Conservation (phyloP, 805 yeast genomes). For the Candida taoyuanica region DNA sequence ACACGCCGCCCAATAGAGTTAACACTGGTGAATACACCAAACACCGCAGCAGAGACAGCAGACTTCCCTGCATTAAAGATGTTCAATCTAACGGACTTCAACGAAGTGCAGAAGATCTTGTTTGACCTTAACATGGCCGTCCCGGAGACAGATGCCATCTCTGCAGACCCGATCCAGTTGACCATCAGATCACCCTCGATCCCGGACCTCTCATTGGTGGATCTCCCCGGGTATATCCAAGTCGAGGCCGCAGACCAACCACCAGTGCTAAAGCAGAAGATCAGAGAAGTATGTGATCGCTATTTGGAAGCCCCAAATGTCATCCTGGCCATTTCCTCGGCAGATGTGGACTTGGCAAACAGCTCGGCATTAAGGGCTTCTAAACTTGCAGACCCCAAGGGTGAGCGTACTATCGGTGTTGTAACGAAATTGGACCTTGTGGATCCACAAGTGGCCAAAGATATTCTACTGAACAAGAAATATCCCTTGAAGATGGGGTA, state of each 20-base stretch:
- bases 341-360: constrained; percentile 96
- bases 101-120: constrained; percentile 82
- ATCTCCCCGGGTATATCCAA: constrained; percentile 96
- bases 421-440: constrained; percentile 92
- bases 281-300: constrained; percentile 73
- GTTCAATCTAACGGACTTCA: constrained; percentile 79
- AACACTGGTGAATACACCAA: constrained; percentile 85
- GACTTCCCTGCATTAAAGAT: constrained; percentile 89
- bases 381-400: constrained; percentile 83
- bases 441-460: constrained; percentile 65
- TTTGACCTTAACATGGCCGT: constrained; percentile 91
- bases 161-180: constrained; percentile 90
- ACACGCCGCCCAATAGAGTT: constrained; percentile 96
- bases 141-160: constrained; percentile 77
- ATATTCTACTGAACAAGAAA: constrained; percentile 65
- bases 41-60: constrained; percentile 75
- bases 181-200: constrained; percentile 86
- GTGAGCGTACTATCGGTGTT: constrained; percentile 95
- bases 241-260: constrained; percentile 98
- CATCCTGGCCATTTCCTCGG: constrained; percentile 92
- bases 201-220: constrained; percentile 91
- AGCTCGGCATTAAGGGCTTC: constrained; percentile 93
- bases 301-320: constrained; percentile 90
- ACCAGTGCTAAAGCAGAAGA: constrained; percentile 68
- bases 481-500: constrained; percentile 96